Evolutionary conservation across 495 filamentous ascomycete genomes (phyloP).

Genomic region (Tuber brumale): DNA sequence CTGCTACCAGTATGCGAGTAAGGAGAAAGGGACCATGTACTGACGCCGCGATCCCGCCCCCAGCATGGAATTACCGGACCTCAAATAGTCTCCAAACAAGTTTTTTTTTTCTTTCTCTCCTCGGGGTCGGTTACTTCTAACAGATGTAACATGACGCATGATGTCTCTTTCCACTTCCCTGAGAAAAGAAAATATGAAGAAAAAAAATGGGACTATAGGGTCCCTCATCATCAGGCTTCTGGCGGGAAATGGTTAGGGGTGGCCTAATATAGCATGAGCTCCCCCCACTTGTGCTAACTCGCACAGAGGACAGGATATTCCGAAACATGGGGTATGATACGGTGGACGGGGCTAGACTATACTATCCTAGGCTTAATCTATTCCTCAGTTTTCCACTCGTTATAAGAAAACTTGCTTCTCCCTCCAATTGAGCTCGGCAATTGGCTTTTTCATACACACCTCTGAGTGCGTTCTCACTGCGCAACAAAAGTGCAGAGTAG

Average conservation of each 20-base stretch:
- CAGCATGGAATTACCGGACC: not conserved
- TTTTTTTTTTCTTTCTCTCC: not conserved
- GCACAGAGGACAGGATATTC: not conserved
- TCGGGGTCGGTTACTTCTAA: not conserved
- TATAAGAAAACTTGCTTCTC: not conserved
- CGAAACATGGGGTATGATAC: not conserved
- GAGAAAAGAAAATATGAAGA: not conserved
- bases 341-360: not conserved
- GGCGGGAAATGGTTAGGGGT: not conserved
- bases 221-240: not conserved
- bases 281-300: not conserved
- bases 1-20: not conserved
- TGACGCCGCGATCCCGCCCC: not conserved
- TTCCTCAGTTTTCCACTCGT: not conserved
- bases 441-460: not conserved
- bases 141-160: not conserved
- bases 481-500: conserved; percentile 1
- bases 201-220: not conserved
- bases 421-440: not conserved
- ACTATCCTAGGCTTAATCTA: not conserved
- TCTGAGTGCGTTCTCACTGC: not conserved
- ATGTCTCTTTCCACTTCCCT: not conserved
- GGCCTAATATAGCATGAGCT: not conserved
- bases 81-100: conserved; percentile 2
- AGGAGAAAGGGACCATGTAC: not conserved